Percentiles rank a stretch among this genome's conserved stretches.
Evolutionary conservation across 306 rosid species (phyloP).

Genomic region (Cucumis cinereus): DNA sequence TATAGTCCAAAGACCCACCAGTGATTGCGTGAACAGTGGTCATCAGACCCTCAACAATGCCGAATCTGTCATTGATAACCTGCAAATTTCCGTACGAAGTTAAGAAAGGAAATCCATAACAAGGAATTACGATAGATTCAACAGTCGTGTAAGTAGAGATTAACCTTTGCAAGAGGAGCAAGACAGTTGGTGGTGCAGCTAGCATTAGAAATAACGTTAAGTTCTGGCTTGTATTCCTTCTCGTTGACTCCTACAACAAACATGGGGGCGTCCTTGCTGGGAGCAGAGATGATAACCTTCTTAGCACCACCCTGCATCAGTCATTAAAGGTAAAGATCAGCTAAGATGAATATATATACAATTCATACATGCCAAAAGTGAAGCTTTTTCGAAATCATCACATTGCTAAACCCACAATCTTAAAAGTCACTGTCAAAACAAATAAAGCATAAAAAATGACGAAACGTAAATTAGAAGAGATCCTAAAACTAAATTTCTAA

Average conservation of each 20-base stretch:
- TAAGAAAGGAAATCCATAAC: not conserved
- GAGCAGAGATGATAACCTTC: conserved; percentile 97
- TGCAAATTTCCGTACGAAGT: conserved; percentile 4
- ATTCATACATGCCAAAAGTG: not conserved
- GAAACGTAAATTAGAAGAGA: not conserved
- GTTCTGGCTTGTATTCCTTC: conserved; percentile 74
- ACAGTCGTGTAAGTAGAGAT: not conserved
- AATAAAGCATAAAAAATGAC: not conserved
- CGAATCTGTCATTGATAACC: conserved; percentile 85
- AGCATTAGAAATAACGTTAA: conserved; percentile 78
- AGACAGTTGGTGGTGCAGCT: conserved; percentile 99
- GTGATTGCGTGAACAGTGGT: conserved; percentile 88
- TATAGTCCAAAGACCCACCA: conserved; percentile 23
- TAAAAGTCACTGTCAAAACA: not conserved
- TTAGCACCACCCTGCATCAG: conserved; percentile 49
- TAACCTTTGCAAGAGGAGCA: conserved; percentile 40
- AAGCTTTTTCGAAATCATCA: not conserved
- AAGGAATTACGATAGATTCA: not conserved
- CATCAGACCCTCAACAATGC: conserved; percentile 97
- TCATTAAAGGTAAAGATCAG: not conserved
- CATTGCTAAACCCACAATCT: not conserved
- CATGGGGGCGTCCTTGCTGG: conserved; percentile 98
- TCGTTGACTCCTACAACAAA: conserved; percentile 99
- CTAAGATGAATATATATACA: not conserved
- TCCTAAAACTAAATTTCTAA: not conserved